These are phyloP conservation scores for Chrysanthemum makinoi DNA, from an alignment of 129 eudicot genomes.

Conservation along the genomic window DNA sequence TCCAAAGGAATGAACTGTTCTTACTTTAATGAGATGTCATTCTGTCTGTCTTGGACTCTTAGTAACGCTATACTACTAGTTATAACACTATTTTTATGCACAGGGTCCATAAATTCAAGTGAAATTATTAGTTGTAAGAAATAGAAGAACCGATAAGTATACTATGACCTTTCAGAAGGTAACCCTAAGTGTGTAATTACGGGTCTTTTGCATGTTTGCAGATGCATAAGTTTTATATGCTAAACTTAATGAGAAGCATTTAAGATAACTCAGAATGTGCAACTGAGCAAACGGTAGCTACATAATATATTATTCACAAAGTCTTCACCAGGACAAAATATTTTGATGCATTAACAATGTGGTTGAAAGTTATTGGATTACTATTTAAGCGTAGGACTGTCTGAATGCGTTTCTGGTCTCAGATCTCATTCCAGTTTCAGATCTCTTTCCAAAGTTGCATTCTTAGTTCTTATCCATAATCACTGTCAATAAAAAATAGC, in stretches of 20 bases:
- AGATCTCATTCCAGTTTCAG: no score
- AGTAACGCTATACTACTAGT: constrained; percentile 6
- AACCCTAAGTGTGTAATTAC: not conserved
- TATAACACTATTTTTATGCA: not conserved
- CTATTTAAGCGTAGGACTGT: no score
- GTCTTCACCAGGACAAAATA: no score
- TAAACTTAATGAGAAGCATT: constrained; percentile 4
- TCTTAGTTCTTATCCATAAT: no score
- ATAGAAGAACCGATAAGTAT: not conserved
- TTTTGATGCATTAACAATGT: no score
- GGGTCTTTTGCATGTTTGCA: constrained; percentile 1
- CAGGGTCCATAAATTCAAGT: not conserved
- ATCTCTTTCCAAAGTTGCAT: no score
- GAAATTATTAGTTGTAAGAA: not conserved
- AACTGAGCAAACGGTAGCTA: not conserved
- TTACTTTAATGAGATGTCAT: not conserved
- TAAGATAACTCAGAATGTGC: not conserved
- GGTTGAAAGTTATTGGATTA: no score
- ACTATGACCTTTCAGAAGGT: constrained; percentile 13
- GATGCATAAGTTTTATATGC: not conserved
- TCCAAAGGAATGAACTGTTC: no score
- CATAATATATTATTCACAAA: not conserved
- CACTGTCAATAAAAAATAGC: no score
- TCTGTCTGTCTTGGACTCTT: not conserved
- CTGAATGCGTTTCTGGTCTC: no score